Evolutionary conservation across 83 land plant species (phyloP), one percentile per base, ranked within the genome.

Genomic region (Thuja plicata): DNA sequence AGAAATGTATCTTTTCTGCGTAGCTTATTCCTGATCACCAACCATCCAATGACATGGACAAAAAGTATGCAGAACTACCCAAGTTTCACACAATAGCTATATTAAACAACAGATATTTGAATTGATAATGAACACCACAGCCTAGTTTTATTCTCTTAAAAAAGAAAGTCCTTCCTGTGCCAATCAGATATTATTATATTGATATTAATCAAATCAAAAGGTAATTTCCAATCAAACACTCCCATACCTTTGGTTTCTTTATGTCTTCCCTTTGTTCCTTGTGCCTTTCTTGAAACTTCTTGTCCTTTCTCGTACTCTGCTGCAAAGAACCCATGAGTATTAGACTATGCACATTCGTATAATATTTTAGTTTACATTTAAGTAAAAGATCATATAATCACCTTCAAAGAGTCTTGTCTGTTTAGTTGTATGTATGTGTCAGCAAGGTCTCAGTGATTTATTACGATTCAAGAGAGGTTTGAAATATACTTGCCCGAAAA

Each of bases 211-310:
- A 52, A 40, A 81, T 19, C 19, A 19, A 81, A 81, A 45, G 24
- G n/a, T n/a, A 43, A 27, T 5, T 41, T 81, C 52, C 50, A 81
- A 21, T 30, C 48, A 43, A 24, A 81, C 8, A 8, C 27, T 43
- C 84, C 13, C 40, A 81, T 81, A 81, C 84, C 48, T 43, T 81
- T 41, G 52, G 24, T 81, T 81, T 81, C 84, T 81, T 81, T 43
- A 81, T 81, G 52, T 81, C 84, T 81, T 81, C 84, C 84, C 84
- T 81, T 45, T 81, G 84, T 81, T 81, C 84, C 84, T 24, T 81
- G 52, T 43, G 84, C 84, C 84, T 81, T 81, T 81, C 48, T 81
- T 43, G 30, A 21, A 45, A 81, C n/a, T 81, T 21, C 30, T 45
- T 45, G 30, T 43, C 84, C 52, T 81, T 46, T 81, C 84, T 81